Conservation (phyloP, 805 yeast species). For the Cyberlindnera lachancei region DNA sequence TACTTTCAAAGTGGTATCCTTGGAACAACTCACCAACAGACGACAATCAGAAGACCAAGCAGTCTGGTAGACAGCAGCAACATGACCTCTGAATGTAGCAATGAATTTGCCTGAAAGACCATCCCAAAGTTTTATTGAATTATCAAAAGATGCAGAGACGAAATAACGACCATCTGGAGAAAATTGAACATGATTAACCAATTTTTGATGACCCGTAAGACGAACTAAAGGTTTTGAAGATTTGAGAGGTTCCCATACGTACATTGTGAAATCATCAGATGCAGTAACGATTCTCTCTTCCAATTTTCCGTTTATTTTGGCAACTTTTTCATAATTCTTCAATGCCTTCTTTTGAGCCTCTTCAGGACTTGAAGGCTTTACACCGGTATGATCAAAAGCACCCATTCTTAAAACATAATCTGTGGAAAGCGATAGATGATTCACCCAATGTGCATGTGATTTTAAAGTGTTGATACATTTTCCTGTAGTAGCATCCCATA, state of each 20-base stretch:
- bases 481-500: constrained; percentile 83
- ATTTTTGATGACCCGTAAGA: constrained; percentile 96
- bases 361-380: constrained; percentile 33
- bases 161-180: constrained; percentile 91
- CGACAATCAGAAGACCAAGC: constrained; percentile 97
- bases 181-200: constrained; percentile 91
- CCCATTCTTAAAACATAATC: constrained; percentile 85
- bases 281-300: constrained; percentile 94
- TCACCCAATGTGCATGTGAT: constrained; percentile 97
- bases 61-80: constrained; percentile 94
- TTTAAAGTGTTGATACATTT: constrained; percentile 69
- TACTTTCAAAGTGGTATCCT: constrained; percentile 91
- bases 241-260: constrained; percentile 86
- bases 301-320: constrained; percentile 43
- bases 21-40: constrained; percentile 84
- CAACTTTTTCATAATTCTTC: constrained; percentile 48
- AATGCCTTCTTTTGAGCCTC: constrained; percentile 43
- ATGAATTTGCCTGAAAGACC: constrained; percentile 87
- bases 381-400: constrained; percentile 71
- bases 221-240: constrained; percentile 78
- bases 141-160: constrained; percentile 92
- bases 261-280: constrained; percentile 97
- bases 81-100: constrained; percentile 92
- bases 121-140: constrained; percentile 94
- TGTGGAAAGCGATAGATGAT: constrained; percentile 85